Evolutionary conservation across 2,329 filamentous ascomycete species (phyloP).

Genomic region (Fusarium xylarioides): DNA sequence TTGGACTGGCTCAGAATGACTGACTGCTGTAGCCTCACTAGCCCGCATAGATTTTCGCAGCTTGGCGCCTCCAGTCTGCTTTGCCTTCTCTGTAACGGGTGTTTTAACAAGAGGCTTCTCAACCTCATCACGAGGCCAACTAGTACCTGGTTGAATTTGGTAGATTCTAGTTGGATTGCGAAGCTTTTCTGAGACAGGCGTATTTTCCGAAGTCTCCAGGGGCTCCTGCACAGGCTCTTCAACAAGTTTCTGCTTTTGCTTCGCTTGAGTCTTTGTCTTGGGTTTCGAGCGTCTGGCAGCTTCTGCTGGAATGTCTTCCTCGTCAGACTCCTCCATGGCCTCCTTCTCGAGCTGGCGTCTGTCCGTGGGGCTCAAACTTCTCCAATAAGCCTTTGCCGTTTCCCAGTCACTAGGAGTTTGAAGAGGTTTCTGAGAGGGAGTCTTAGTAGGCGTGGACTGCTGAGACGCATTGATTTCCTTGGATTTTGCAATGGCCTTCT

Average conservation of each 20-base stretch:
- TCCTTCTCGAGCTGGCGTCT: conserved; percentile 69
- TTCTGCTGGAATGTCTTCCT: conserved; percentile 52
- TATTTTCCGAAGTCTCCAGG: conserved; percentile 2
- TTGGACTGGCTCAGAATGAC: conserved; percentile 20
- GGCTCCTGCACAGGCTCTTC: conserved; percentile 15
- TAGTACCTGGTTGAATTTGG: conserved; percentile 51
- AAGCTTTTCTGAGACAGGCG: conserved; percentile 12
- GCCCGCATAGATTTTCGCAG: conserved; percentile 61
- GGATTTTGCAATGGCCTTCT: conserved; percentile 37
- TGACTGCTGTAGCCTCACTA: conserved; percentile 34
- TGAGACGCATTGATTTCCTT: conserved; percentile 18
- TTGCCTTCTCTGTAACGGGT: not conserved
- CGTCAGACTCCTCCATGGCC: conserved; percentile 61
- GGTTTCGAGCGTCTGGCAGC: conserved; percentile 28
- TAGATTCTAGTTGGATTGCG: conserved; percentile 45
- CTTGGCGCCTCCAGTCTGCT: conserved; percentile 26
- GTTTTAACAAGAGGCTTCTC: conserved; percentile 6
- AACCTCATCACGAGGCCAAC: conserved; percentile 38
- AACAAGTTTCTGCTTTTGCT: conserved; percentile 39
- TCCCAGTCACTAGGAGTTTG: conserved; percentile 66
- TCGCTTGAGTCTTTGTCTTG: conserved; percentile 51
- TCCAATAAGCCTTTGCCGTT: conserved; percentile 75
- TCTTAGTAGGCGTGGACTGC: not conserved
- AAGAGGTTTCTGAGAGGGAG: not conserved
- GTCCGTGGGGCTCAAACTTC: conserved; percentile 68